Percentiles rank a stretch among this genome's conserved stretches.
Conservation (phyloP, 768 basidiomycete genomes). For the Suillus brevipes region DNA sequence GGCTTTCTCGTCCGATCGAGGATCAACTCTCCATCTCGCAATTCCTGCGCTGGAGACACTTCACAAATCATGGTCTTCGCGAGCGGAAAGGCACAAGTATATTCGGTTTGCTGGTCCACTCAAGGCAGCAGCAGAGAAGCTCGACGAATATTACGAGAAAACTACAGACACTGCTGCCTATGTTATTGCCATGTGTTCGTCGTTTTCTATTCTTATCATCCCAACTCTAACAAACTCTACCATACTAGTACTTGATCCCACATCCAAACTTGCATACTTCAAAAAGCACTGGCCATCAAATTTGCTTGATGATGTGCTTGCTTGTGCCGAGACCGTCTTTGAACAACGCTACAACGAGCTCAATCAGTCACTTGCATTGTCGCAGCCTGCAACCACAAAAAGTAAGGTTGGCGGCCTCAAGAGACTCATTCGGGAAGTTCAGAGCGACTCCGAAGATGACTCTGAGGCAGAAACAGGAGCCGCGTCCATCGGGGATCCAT, state of each 20-base stretch:
- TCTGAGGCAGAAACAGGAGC: no score
- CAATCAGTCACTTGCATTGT: no score
- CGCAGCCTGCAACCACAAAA: no score
- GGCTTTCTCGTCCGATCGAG: conserved; percentile 28
- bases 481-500: no score
- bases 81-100: conserved; percentile 16
- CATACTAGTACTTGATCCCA: conserved; percentile 25
- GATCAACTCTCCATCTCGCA: conserved; percentile 25
- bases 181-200: conserved; percentile 35
- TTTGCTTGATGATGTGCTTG: neutral
- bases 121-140: conserved; percentile 30
- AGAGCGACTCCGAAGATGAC: no score
- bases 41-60: conserved; percentile 8
- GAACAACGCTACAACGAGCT: no score
- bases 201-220: neutral
- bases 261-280: conserved; percentile 24
- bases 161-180: conserved; percentile 33
- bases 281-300: conserved; percentile 24
- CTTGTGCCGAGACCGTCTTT: no score
- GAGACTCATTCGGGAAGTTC: no score
- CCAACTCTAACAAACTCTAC: no score
- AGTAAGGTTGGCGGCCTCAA: no score
- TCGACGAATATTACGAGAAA: conserved; percentile 36
- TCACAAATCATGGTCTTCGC: conserved; percentile 25
- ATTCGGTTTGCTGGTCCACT: conserved; percentile 23